These are phyloP conservation scores for Jimgerdemannia flammicorona DNA, from an alignment of 192 early-diverging fungal species.

Conservation along the genomic window DNA sequence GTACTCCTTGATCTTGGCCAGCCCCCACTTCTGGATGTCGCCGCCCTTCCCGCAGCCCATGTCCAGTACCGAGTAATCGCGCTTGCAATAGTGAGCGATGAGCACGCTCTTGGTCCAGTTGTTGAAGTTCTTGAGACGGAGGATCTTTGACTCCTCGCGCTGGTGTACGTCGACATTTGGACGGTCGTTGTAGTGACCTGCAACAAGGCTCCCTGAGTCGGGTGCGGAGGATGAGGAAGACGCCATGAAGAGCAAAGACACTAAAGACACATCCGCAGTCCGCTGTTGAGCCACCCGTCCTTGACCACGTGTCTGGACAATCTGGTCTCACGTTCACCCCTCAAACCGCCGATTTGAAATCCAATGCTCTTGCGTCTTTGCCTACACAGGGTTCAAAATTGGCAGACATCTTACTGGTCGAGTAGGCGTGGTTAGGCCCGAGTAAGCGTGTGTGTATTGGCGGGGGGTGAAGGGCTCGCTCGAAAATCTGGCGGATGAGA, in stretches of 20 bases:
- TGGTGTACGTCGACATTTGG: slow-evolving; percentile 71
- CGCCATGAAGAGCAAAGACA: neutral
- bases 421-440: no score
- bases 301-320: no score
- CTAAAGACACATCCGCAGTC: no score
- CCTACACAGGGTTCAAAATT: no score
- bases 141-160: slow-evolving; percentile 80
- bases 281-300: no score
- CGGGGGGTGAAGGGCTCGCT: no score
- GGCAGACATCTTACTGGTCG: no score
- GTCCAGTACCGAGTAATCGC: slow-evolving; percentile 70
- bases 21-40: slow-evolving; percentile 78
- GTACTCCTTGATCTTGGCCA: slow-evolving; percentile 68
- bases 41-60: slow-evolving; percentile 95
- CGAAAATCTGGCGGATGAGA: no score
- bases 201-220: slow-evolving; percentile 32
- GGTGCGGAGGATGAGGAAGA: neutral
- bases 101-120: slow-evolving; percentile 96
- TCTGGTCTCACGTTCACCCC: no score
- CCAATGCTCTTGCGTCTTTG: no score
- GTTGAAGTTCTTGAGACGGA: slow-evolving; percentile 88
- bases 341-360: no score
- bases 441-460: no score
- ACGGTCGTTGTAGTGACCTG: slow-evolving; percentile 81
- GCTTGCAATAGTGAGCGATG: slow-evolving; percentile 60